Base-by-base conservation (phyloP, 805 yeast species). In the Ogataea siamensis region DNA sequence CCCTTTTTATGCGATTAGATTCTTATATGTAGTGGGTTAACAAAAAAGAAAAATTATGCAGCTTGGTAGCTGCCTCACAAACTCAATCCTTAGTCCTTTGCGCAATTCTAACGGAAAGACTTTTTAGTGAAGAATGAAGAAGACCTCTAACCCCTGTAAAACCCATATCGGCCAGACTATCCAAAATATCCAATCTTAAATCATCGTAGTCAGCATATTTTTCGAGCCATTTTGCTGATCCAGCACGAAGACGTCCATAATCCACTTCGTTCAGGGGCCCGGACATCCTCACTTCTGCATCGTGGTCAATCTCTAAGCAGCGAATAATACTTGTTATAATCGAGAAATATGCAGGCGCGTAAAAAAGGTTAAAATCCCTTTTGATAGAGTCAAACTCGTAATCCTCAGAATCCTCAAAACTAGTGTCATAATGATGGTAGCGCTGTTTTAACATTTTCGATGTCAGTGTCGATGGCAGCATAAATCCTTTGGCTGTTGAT, bases 181-280 rank as follows among this genome's bases (percentile, higher is more conserved):
- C 63, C 44, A 81, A 51, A 0, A 79, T 55, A 17, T 62, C 57
- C 3, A 75, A 46, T 42, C 73, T 68, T 18, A 79, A 41, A 9
- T 68, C 72, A n/a, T 70, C 74, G 49, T 67, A 71, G 11, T 53
- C 55, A 3, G 55, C 19, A 20, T 47, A 40, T 32, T 28, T 12
- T 42, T 57, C 30, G 55, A 62, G 24, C 66, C 62, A 26, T 49
- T 45, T 32, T 8, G 33, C 33, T 5, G 39, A 21, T 6, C 38
- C 34, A 14, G 26, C 36, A 13, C 32, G 30, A 5, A 76, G 39
- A 5, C 46, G 53, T 5, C 46, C 38, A n/a, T 73, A 70, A 6
- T 73, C 63, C 2, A 53, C 57, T 33, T 63, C 67, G n/a, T 72
- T 67, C 8, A 76, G 50, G 1, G 83, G 83, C 0, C 83, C 83